Percentiles rank a stretch among this genome's conserved stretches.
Evolutionary conservation across 2,329 filamentous ascomycete species (phyloP).

Genomic region (Atkinsonella hypoxylon): DNA sequence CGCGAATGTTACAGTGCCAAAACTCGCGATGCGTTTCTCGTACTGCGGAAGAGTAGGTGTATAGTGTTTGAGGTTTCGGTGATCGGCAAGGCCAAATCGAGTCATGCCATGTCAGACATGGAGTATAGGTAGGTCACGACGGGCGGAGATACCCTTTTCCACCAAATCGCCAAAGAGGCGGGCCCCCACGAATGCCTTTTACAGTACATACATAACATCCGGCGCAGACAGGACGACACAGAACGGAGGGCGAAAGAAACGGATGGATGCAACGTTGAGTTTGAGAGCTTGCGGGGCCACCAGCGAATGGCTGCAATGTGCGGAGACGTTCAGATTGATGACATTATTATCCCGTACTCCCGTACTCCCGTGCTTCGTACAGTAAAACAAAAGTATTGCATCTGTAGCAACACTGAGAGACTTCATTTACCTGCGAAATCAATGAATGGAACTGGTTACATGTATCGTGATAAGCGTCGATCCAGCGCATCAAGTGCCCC

Average conservation of each 20-base stretch:
- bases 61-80: background rate
- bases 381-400: no score
- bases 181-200: background rate
- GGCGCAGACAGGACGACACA: background rate
- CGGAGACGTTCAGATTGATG: background rate
- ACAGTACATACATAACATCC: no score
- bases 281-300: background rate
- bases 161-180: background rate
- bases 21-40: background rate
- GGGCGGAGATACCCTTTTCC: conserved; percentile 2
- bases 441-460: no score
- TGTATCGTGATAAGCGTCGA: no score
- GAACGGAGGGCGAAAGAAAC: background rate
- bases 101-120: background rate
- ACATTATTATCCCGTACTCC: no score
- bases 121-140: background rate
- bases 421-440: no score
- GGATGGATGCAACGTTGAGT: conserved; percentile 10
- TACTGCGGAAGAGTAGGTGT: background rate
- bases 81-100: background rate
- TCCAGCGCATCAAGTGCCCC: no score
- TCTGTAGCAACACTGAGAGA: no score
- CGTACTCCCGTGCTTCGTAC: no score
- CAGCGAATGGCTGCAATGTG: background rate
- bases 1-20: background rate